A percentile compares a stretch with the other conserved stretches of the same genome.
Conservation (phyloP, 139 green algal genomes). For the Auxenochlorella protothecoides region DNA sequence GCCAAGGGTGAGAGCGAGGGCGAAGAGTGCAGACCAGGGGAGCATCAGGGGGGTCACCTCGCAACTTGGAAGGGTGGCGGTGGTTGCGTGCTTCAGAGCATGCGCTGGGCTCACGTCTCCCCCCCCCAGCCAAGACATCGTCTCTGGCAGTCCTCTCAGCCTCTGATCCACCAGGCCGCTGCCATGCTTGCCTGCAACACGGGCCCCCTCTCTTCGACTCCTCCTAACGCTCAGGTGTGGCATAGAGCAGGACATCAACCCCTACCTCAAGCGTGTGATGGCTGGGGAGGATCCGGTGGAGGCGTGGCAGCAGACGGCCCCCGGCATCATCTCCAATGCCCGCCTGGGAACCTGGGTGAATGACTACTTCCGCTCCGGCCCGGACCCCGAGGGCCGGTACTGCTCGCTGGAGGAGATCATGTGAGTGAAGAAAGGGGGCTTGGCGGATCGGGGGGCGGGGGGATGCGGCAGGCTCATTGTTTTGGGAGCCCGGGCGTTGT, state of each 20-base stretch:
- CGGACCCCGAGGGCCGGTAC: slow-evolving; percentile 24
- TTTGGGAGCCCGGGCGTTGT: background rate
- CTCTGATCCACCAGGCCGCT: no score
- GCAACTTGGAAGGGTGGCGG: no score
- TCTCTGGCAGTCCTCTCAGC: no score
- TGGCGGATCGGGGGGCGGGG: background rate
- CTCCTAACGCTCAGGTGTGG: slow-evolving; percentile 42
- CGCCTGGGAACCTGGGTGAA: slow-evolving; percentile 42
- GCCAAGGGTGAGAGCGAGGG: slow-evolving; percentile 48
- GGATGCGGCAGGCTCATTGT: background rate
- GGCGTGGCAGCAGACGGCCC: slow-evolving; percentile 37
- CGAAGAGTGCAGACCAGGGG: background rate
- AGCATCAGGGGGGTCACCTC: no score
- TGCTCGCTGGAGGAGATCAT: slow-evolving; percentile 50
- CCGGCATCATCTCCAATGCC: slow-evolving; percentile 32
- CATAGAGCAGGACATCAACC: slow-evolving; percentile 50
- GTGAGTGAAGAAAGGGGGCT: slow-evolving; percentile 1
- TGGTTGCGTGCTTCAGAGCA: no score
- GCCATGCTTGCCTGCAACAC: no score
- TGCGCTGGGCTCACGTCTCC: no score
- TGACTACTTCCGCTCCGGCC: slow-evolving; percentile 36
- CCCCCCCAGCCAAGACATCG: no score
- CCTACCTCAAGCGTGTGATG: slow-evolving; percentile 58
- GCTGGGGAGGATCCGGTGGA: slow-evolving; percentile 28
- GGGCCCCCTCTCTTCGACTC: no score